Base-by-base conservation (phyloP, 371 early-diverging fungal species). In the Mucor ambiguus region DNA sequence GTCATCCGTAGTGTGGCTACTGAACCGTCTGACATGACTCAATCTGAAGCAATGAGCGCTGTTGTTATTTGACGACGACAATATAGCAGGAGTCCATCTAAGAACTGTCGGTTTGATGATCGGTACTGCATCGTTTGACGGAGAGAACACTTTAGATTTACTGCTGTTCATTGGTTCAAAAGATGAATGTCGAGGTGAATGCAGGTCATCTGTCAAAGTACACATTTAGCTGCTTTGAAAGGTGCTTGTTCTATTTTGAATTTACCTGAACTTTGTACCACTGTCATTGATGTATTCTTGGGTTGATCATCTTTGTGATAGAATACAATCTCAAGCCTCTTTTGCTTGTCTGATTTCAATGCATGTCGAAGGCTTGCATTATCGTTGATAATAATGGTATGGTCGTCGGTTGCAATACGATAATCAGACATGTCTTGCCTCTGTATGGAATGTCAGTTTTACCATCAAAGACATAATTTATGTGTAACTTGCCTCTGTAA, bases 21-120 rank as follows among this genome's bases (percentile, higher is more conserved):
- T 54, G 46, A 59, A 41, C 29, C 63, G 52, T 55, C 60, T 67
- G 24, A 63, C 56, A 60, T 63, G 62, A 30, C 20, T 37, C 1
- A n/a, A 37, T 7, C 6, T 62, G 33, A 41, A 56, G 43, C 29
- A 22, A 26, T 29, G 37, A 43, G 63, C 58, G 28, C 22, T 28
- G 32, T 14, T 49, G 24, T 49, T 49, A 26, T 26, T 14, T 49
- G 49, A 26, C 49, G 69, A 46, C 18, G 69, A 46, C 18, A 64
- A 64, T 49, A 58, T 58, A 30, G 65, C 69, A 59, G 76, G 68
- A 58, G 68, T 60, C 80, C 78, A 80, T 70, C 76, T 66, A 20
- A 75, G 37, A 8, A 76, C 79, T 3, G 77, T 78, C 62, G 81
- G 81, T 73, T 76, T 78, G 14, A 81, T 81, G 32, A 76, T 67